These are phyloP conservation scores for Bimuria novae-zelandiae DNA, from an alignment of 2,329 filamentous ascomycete species.

Conservation along the genomic window DNA sequence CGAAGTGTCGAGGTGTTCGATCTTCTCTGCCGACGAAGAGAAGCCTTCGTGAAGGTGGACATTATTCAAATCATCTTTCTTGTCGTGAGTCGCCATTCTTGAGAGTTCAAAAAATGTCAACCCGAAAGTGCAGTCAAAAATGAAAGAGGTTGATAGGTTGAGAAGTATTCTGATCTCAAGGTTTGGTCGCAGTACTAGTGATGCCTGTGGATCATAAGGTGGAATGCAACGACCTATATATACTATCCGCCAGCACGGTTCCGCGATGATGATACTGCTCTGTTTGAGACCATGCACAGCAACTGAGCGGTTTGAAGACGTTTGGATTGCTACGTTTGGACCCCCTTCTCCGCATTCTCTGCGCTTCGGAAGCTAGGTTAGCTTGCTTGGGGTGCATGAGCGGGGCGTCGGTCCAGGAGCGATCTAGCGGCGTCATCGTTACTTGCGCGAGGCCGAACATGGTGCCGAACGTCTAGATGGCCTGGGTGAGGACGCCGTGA, in stretches of 20 bases:
- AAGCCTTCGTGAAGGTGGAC: slow-evolving; percentile 18
- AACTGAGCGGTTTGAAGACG: not conserved
- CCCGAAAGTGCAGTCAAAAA: not conserved
- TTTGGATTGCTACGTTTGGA: slow-evolving; percentile 9
- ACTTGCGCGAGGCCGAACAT: not conserved
- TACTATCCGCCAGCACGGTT: not conserved
- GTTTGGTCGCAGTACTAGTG: slow-evolving; percentile 1
- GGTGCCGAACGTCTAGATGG: not conserved
- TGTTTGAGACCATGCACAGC: not conserved
- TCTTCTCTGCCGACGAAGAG: slow-evolving; percentile 16
- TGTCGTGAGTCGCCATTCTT: slow-evolving; percentile 14
- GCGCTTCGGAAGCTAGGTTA: not conserved
- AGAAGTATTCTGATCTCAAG: too few species aligned
- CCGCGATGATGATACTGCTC: not conserved
- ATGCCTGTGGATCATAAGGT: not conserved
- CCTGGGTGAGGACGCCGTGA: too few species aligned
- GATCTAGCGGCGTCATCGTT: not conserved
- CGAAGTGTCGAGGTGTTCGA: slow-evolving; percentile 27
- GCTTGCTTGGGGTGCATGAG: slow-evolving; percentile 7
- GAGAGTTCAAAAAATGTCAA: not conserved
- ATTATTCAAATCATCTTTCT: slow-evolving; percentile 19
- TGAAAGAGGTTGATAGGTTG: not conserved
- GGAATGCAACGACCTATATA: slow-evolving; percentile 11
- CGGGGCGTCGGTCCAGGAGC: not conserved
- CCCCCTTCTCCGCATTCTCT: slow-evolving; percentile 6